Base-by-base conservation (phyloP, 192 early-diverging fungal genomes). In the Podila epicladia region DNA sequence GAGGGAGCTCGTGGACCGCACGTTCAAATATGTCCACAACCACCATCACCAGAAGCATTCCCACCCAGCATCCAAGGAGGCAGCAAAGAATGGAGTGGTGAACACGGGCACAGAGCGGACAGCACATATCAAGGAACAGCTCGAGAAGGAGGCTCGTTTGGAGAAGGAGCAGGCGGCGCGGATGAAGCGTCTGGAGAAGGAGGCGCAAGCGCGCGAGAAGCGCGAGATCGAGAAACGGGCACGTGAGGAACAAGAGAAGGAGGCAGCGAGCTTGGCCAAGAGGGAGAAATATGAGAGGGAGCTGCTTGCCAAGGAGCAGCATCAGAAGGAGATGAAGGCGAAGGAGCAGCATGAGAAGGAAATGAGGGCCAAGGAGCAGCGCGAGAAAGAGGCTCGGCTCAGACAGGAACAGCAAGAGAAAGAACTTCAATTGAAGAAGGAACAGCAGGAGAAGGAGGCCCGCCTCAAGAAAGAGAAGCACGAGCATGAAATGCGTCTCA, bases 271-370 rank as follows among this genome's bases (percentile, higher is more conserved):
- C 33, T 6, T 58, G n/a, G 24, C 41, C 12, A 38, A 51, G 29
- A 68, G 57, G 28, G 59, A 57, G n/a, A 58, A 69, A 35, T 51
- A 59, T 15, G 67, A 71, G 35, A 51, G 65, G 37, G 68, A 71
- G 38, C 75, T 53, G 29, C 63, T 53, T 5, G 17, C 66, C 28
- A 72, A 72, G 41, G 69, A 63, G 15, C 69, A 68, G 13, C 41
- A 67, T 22, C 41, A 79, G 41, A 72, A 69, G 9, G 75, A 71
- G 45, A 38, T 24, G 11, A 22, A 3, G n/a, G 5, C 38, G 5
- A 28, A 67, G 22, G 71, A 72, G 24, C 71, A 72, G 55, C 63
- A 65, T 24, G 71, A 72, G 63, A 72, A 65, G 55, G 71, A 72
- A 35, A 9, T 37, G 35, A 37, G 35, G 35, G 35, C 35, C 35